Percentiles rank a stretch among this genome's conserved stretches.
These are phyloP conservation scores for Suhomyces atakaporum DNA, from an alignment of 1,139 yeast species.

Conservation along the genomic window DNA sequence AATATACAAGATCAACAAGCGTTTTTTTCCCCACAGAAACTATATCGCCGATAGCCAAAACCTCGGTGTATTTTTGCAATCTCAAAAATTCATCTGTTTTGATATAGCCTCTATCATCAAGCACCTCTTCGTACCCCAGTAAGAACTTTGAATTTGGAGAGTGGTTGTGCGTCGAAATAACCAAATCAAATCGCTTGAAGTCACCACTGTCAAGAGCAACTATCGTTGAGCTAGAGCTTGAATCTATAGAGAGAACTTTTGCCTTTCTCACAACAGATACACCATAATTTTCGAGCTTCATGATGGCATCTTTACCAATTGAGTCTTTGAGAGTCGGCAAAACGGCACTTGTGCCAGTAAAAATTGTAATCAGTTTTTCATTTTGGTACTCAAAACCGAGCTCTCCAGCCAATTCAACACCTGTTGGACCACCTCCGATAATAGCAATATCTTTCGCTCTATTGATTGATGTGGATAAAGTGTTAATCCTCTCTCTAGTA, in stretches of 20 bases:
- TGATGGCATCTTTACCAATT: constrained; percentile 18
- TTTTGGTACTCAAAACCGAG: constrained; percentile 24
- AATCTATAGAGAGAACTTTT: constrained; percentile 13
- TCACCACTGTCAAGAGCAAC: constrained; percentile 20
- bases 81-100: constrained; percentile 28
- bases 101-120: constrained; percentile 19
- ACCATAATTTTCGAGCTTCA: constrained; percentile 24
- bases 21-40: constrained; percentile 25
- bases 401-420: constrained; percentile 44
- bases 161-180: constrained; percentile 25
- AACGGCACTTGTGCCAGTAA: constrained; percentile 31
- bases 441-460: constrained; percentile 31
- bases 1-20: constrained; percentile 27
- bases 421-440: constrained; percentile 45
- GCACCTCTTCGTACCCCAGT: constrained; percentile 7
- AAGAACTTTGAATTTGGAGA: constrained; percentile 30
- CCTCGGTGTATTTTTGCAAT: constrained; percentile 26
- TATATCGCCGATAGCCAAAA: constrained; percentile 38
- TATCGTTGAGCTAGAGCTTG: constrained; percentile 5
- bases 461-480: constrained; percentile 19
- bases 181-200: constrained; percentile 26
- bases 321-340: constrained; percentile 20
- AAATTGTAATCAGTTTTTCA: constrained; percentile 27
- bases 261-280: constrained; percentile 30
- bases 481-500: constrained; percentile 19